Conservation (phyloP, 1,139 yeast species). For the Pichia sp. region DNA sequence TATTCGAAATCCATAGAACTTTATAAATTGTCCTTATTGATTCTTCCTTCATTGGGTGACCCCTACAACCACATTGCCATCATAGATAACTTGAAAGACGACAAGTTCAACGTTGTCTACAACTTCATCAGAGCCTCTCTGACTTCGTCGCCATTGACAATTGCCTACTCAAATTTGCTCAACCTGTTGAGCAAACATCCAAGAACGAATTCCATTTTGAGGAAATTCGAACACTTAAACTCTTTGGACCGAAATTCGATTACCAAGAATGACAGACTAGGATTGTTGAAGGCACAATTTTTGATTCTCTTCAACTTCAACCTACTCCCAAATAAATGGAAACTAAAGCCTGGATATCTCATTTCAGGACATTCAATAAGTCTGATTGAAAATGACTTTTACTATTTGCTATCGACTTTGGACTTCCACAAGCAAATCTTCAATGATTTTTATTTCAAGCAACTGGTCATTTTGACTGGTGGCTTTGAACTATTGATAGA, state of each 20-base stretch:
- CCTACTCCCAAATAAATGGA: slow-evolving; percentile 34
- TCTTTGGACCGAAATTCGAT: slow-evolving; percentile 25
- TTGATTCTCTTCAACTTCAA: slow-evolving; percentile 28
- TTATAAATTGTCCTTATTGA: slow-evolving; percentile 48
- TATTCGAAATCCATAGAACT: slow-evolving; percentile 45
- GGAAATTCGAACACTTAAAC: slow-evolving; percentile 28
- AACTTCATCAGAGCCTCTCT: slow-evolving; percentile 58
- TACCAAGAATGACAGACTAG: slow-evolving; percentile 33
- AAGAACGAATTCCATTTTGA: slow-evolving; percentile 25
- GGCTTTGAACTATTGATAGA: slow-evolving; percentile 33
- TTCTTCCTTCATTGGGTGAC: slow-evolving; percentile 64
- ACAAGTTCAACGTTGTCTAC: slow-evolving; percentile 40
- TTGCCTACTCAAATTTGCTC: slow-evolving; percentile 42
- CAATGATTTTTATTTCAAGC: slow-evolving; percentile 33
- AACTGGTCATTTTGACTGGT: slow-evolving; percentile 31
- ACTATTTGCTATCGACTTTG: slow-evolving; percentile 25
- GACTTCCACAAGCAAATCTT: slow-evolving; percentile 30
- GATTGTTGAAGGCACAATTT: slow-evolving; percentile 31
- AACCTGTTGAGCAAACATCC: slow-evolving; percentile 28
- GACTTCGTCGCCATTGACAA: slow-evolving; percentile 47
- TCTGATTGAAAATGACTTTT: slow-evolving; percentile 37
- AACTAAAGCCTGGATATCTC: slow-evolving; percentile 27
- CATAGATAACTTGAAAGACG: slow-evolving; percentile 42
- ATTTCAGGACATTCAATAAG: slow-evolving; percentile 31
- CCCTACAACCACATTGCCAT: slow-evolving; percentile 65